phyloP scores from a whole-genome alignment of 2,329 filamentous ascomycete species.

The Diplocarpon rosae region DNA sequence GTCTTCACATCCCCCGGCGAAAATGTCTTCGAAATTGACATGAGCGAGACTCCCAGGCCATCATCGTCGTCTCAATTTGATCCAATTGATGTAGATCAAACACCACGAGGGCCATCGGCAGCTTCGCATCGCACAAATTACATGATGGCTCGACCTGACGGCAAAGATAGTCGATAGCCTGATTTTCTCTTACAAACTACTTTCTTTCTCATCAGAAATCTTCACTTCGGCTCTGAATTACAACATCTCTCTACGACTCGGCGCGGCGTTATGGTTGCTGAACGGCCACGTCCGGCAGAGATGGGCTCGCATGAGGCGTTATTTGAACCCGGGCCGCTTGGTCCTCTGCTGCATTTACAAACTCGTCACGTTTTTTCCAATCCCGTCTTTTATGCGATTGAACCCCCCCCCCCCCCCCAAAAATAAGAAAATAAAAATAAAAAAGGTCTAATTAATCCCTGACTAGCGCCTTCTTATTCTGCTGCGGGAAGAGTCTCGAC shows the following conservation, averaged over 20 bases:
- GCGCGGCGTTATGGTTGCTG: constrained; percentile 9
- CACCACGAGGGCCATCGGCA: constrained; percentile 19
- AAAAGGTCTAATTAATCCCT: constrained; percentile 1
- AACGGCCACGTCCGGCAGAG: constrained; percentile 1
- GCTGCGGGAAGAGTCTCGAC: not conserved
- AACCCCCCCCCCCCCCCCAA: not conserved
- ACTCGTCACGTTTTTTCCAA: constrained; percentile 1
- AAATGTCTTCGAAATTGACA: constrained; percentile 17
- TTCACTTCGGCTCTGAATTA: not conserved
- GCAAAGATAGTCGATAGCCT: not conserved
- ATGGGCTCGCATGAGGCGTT: constrained; percentile 10
- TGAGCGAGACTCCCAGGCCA: constrained; percentile 23
- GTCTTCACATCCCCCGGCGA: constrained; percentile 15
- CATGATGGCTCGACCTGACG: not conserved
- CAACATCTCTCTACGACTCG: not conserved
- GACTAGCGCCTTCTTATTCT: not conserved
- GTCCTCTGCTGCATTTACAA: constrained; percentile 21
- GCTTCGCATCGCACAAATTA: constrained; percentile 13
- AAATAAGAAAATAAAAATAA: too few relatives aligned
- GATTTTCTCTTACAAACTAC: not conserved
- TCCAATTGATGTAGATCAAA: constrained; percentile 21
- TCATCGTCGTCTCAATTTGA: constrained; percentile 14
- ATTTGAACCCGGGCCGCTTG: constrained; percentile 4
- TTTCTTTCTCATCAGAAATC: not conserved
- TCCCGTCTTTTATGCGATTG: constrained; percentile 3